A percentile compares a stretch with the other conserved stretches of the same genome.
phyloP scores from a whole-genome alignment of 768 basidiomycete genomes.

The Russula sp. region DNA sequence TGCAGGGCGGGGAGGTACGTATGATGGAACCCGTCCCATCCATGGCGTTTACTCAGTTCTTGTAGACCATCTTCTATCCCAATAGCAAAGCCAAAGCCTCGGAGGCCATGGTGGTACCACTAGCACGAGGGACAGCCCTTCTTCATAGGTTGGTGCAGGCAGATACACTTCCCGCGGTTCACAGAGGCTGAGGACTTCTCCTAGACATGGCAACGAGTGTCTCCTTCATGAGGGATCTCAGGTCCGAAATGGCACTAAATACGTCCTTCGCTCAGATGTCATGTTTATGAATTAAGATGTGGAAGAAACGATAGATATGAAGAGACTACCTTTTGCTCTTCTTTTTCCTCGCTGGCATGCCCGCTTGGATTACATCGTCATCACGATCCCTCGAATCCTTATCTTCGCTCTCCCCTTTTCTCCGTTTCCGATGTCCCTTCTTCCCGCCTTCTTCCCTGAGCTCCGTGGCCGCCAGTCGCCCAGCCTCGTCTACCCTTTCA shows the following conservation, averaged over 20 bases:
- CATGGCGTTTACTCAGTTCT: not conserved
- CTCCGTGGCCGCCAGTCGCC: conserved; percentile 65
- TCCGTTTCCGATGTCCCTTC: conserved; percentile 42
- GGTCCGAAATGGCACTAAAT: conserved; percentile 58
- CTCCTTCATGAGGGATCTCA: conserved; percentile 64
- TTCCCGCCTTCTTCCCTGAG: conserved; percentile 66
- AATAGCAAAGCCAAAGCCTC: conserved; percentile 43
- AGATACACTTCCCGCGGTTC: not conserved
- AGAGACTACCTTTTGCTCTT: conserved; percentile 38
- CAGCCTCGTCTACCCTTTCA: conserved; percentile 87
- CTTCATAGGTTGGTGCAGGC: conserved; percentile 47
- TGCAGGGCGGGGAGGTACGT: conserved; percentile 60
- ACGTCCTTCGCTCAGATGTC: conserved; percentile 63
- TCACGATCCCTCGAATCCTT: conserved; percentile 82
- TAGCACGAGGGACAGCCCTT: conserved; percentile 56
- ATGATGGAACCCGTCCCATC: not conserved
- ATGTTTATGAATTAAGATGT: conserved; percentile 47
- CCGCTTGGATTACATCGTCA: conserved; percentile 88
- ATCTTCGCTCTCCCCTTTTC: conserved; percentile 39
- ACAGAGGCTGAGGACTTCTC: conserved; percentile 2
- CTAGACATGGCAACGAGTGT: conserved; percentile 65
- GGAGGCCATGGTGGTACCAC: conserved; percentile 43
- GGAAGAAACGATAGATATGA: not conserved
- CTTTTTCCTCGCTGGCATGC: conserved; percentile 64
- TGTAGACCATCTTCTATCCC: conserved; percentile 63